Percentiles rank a stretch among this genome's conserved stretches.
Conservation (phyloP, 1,284 basidiomycete genomes). For the Fomitopsis pinicola region DNA sequence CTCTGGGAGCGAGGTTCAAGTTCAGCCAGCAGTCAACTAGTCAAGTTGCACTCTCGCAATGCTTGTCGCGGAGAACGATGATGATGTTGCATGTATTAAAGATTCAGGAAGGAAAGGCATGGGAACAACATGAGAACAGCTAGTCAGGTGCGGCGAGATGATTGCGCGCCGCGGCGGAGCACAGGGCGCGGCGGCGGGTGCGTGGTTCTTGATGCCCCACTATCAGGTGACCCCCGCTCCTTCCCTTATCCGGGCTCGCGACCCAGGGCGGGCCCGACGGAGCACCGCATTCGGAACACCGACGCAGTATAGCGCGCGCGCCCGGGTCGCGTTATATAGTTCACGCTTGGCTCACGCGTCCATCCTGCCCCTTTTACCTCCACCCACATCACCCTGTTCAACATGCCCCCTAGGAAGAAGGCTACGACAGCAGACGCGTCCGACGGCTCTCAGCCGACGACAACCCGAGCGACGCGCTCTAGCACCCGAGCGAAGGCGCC, state of each 20-base stretch:
- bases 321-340: background rate
- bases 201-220: too few relatives aligned
- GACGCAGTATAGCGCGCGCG: background rate
- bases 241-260: background rate
- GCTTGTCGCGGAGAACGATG: too few relatives aligned
- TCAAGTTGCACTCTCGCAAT: too few relatives aligned
- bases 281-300: background rate
- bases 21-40: too few relatives aligned
- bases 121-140: too few relatives aligned
- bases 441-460: slow-evolving; percentile 10
- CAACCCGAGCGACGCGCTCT: slow-evolving; percentile 12
- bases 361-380: background rate
- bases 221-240: background rate
- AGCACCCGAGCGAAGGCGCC: slow-evolving; percentile 21
- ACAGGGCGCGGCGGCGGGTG: too few relatives aligned
- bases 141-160: too few relatives aligned
- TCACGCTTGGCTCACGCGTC: background rate
- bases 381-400: background rate
- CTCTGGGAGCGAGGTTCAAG: too few relatives aligned
- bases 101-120: too few relatives aligned
- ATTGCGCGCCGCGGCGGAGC: too few relatives aligned
- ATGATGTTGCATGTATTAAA: too few relatives aligned
- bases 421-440: slow-evolving; percentile 12
- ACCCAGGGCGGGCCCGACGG: background rate
- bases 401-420: slow-evolving; percentile 32